Evolutionary conservation across 148 eudicot genomes (phyloP), one percentile per base, ranked within the genome.

Genomic region (Limonium bicolor): DNA sequence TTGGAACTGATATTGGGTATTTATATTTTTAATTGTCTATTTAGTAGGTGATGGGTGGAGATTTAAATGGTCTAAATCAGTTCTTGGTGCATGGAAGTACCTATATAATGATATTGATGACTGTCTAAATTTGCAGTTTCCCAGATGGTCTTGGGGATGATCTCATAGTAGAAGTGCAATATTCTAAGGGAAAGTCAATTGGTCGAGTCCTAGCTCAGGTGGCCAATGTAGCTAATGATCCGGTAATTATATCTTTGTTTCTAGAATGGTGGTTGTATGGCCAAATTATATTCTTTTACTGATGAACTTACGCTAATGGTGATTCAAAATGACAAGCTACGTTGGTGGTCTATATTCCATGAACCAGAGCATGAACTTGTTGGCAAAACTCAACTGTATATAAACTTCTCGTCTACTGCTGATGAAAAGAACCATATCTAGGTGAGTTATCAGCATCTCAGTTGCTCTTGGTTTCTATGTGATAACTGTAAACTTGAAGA

Each of bases 121-220:
- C n/a, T n/a, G n/a, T n/a, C n/a, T n/a, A n/a, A n/a, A n/a, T n/a
- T 70, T 74, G 62, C 92, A 88, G 94, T 62, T 77, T 83, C 50
- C 94, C 94, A 61, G 97, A 88, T 64, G 77, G 94, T 54, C 50
- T 83, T 40, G 92, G 94, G 58, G 97, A 88, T 72, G 97, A 88
- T 66, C 62, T 88, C 35, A 68, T 74, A 41, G 55, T 83, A 40
- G 97, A 88, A 65, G 77, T 83, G 44, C 81, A 70, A 22, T 92
- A 88, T 59, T 75, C 86, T 20, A 80, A 80, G 55, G 97, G 97
- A 20, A 83, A 80, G 42, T 54, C 58, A 15, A 61, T 55, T 58
- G 97, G 94, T 7, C 94, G 86, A 41, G 92, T 75, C 41, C 67
- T 77, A 51, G 80, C 82, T 48, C 94, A 88, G 63, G 86, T 88